Conservation (phyloP, 2,329 filamentous ascomycete genomes). For the Fusarium sp. region DNA sequence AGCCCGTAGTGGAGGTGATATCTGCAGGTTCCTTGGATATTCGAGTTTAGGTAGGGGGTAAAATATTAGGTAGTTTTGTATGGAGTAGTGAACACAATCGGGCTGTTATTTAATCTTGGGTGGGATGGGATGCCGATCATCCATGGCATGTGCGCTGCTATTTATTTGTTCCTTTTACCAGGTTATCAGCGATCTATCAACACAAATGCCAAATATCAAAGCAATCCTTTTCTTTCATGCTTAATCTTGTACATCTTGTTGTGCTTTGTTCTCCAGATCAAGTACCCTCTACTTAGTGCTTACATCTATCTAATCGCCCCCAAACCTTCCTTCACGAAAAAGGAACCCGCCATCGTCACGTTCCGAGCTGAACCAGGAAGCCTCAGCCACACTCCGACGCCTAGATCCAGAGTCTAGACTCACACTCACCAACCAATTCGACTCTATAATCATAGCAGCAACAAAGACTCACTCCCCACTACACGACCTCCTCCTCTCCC, state of each 20-base stretch:
- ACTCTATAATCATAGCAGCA: not conserved
- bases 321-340: conserved; percentile 14
- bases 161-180: not conserved
- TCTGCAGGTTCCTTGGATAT: conserved; percentile 6
- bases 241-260: not conserved
- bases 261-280: conserved; percentile 9
- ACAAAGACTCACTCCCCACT: conserved; percentile 8
- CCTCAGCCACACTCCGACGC: conserved; percentile 29
- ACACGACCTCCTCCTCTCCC: not conserved
- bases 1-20: not conserved
- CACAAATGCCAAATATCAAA: not conserved
- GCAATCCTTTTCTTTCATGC: not conserved
- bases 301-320: conserved; percentile 12
- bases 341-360: conserved; percentile 28
- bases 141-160: not conserved
- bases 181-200: not conserved
- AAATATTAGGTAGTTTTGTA: not conserved
- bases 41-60: not conserved
- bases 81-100: not conserved
- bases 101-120: not conserved
- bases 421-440: conserved; percentile 20
- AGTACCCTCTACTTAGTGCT: conserved; percentile 20
- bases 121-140: conserved; percentile 4
- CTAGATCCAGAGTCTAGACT: not conserved
- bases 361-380: conserved; percentile 18